Evolutionary conservation across 768 basidiomycete genomes (phyloP).

Genomic region (Boletus insuetus): DNA sequence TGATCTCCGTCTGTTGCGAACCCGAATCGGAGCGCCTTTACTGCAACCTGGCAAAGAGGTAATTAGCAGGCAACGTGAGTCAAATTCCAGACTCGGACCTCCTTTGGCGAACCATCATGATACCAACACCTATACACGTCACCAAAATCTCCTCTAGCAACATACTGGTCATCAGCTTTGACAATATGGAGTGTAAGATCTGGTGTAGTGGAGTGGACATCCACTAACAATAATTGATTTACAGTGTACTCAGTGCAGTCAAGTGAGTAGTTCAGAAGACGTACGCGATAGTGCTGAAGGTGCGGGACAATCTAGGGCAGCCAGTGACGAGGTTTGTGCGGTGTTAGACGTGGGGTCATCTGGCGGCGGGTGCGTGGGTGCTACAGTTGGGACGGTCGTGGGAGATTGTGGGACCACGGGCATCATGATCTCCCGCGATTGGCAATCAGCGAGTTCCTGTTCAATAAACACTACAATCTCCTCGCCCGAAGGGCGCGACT

Average conservation of each 20-base stretch:
- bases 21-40: no score
- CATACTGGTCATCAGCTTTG: background rate
- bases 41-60: no score
- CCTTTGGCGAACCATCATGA: background rate
- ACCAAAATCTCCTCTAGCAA: background rate
- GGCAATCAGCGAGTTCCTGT: background rate
- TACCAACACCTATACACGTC: conserved; percentile 3
- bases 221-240: no score
- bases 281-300: no score
- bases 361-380: background rate
- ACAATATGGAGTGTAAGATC: background rate
- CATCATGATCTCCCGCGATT: no score
- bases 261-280: no score
- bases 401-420: no score
- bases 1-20: no score
- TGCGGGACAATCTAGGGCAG: no score
- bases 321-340: background rate
- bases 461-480: conserved; percentile 19
- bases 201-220: background rate
- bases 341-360: conserved; percentile 5
- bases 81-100: background rate
- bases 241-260: no score
- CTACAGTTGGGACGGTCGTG: background rate
- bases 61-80: no score
- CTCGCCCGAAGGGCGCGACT: conserved; percentile 25